Evolutionary conservation across 2,329 filamentous ascomycete genomes (phyloP).

Genomic region (Pseudogymnoascus sp.): DNA sequence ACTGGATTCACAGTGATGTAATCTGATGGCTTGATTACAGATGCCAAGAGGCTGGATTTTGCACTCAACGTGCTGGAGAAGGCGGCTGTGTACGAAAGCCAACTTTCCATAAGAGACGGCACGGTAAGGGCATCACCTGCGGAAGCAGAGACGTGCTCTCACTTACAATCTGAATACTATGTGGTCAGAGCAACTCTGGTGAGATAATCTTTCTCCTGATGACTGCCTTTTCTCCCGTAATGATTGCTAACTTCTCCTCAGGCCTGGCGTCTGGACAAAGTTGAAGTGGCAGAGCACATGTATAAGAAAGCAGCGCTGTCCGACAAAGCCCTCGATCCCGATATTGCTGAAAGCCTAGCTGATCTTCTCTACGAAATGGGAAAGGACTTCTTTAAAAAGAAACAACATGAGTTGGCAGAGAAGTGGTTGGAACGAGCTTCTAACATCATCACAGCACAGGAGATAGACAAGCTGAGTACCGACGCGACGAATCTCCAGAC

Average conservation of each 20-base stretch:
- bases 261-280: slow-evolving; percentile 65
- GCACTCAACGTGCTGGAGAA: slow-evolving; percentile 55
- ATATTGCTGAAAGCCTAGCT: slow-evolving; percentile 51
- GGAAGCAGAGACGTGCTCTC: slow-evolving; percentile 24
- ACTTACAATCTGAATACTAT: slow-evolving; percentile 26
- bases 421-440: slow-evolving; percentile 69
- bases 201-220: slow-evolving; percentile 14
- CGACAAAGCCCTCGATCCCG: slow-evolving; percentile 35
- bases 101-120: slow-evolving; percentile 26
- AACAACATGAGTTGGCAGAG: slow-evolving; percentile 46
- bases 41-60: slow-evolving; percentile 41
- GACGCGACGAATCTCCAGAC: slow-evolving; percentile 57
- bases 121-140: slow-evolving; percentile 16
- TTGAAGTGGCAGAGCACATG: slow-evolving; percentile 73
- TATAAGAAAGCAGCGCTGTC: slow-evolving; percentile 50
- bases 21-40: slow-evolving; percentile 15
- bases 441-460: slow-evolving; percentile 46
- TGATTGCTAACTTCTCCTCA: slow-evolving; percentile 28
- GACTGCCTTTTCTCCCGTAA: slow-evolving; percentile 1
- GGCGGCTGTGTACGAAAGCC: slow-evolving; percentile 44
- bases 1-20: not conserved
- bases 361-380: slow-evolving; percentile 69
- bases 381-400: slow-evolving; percentile 43
- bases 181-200: slow-evolving; percentile 46
- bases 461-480: slow-evolving; percentile 46